These are phyloP conservation scores for Zygoascus bituminiphila DNA, from an alignment of 805 yeast genomes.

Conservation along the genomic window DNA sequence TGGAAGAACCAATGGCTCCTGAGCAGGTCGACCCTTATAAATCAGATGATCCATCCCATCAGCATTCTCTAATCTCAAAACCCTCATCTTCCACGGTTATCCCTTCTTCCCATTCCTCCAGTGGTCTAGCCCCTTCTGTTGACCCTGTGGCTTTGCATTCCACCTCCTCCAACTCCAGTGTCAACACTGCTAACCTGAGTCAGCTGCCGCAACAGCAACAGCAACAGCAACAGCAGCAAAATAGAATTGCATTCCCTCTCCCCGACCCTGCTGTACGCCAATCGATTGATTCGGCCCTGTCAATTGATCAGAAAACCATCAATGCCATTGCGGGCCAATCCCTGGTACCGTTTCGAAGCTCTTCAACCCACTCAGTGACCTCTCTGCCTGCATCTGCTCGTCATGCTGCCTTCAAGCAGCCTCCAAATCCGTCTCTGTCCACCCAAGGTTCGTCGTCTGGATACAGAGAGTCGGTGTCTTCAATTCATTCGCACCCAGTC, in stretches of 20 bases:
- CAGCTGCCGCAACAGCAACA: not conserved
- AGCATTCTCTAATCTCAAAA: not conserved
- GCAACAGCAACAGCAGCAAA: not conserved
- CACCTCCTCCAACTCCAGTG: not conserved
- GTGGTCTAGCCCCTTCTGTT: not conserved
- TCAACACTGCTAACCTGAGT: not conserved
- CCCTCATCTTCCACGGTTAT: not conserved
- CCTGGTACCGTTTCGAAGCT: not conserved
- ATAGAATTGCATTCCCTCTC: not conserved
- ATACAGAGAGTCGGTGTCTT: conserved; percentile 1
- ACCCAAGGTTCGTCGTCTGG: not conserved
- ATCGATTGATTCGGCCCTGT: conserved; percentile 2
- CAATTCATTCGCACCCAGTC: not conserved
- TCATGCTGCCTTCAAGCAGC: not conserved
- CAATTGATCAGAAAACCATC: not conserved
- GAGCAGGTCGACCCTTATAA: not conserved
- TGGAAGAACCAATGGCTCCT: not conserved
- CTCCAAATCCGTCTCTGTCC: not conserved
- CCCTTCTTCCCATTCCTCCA: not conserved
- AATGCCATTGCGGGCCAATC: not conserved
- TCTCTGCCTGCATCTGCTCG: not conserved
- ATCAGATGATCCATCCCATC: not conserved
- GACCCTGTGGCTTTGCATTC: not conserved
- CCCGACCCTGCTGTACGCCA: not conserved
- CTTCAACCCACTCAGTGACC: not conserved